Evolutionary conservation across 441 rosid species (phyloP), one percentile per base, ranked within the genome.

Genomic region (Macaranga tanarius): DNA sequence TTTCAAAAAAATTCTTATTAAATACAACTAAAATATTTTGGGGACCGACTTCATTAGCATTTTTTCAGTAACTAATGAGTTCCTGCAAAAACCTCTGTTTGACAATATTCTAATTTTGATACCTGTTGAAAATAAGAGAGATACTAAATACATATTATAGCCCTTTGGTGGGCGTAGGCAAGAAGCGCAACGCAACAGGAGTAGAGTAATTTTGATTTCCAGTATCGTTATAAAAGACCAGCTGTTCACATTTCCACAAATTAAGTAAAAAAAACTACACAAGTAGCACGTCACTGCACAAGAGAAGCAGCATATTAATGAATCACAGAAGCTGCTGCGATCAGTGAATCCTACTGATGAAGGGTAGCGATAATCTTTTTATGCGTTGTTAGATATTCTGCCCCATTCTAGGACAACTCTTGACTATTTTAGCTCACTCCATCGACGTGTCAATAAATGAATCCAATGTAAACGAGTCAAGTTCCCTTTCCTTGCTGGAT

Each of bases 401-500:
- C 17, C 12, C 20, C 48, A 45, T 20, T 28, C 52, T 55, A 17
- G 1, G 23, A 66, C 15, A 20, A 56, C 13, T 7, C 42, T 16
- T 44, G 38, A 5, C 38, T 31, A 31, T 31, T 31, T 31, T 31
- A 31, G 57, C 13, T 51, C 61, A 40, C 28, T 42, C 44, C 62
- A 65, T 20, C 56, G 20, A 44, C 45, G 65, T 17, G 63, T 22
- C 25, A 56, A 56, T 16, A 59, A 50, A 31, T 48, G 64, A 51
- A 55, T 19, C 62, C 22, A 20, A 26, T 10, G 38, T 31, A 31
- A 10, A 10, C 51, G 16, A 16, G 44, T 83, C 76, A 93, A 45
- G 83, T 84, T 61, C 90, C 89, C 82, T 90, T 91, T 59, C 91
- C 89, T 74, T 87, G 96, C 79, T 95, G 98, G 79, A 95, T 90